These are phyloP conservation scores for Rhizophora mangle DNA, from an alignment of 345 rosid species.

Conservation along the genomic window DNA sequence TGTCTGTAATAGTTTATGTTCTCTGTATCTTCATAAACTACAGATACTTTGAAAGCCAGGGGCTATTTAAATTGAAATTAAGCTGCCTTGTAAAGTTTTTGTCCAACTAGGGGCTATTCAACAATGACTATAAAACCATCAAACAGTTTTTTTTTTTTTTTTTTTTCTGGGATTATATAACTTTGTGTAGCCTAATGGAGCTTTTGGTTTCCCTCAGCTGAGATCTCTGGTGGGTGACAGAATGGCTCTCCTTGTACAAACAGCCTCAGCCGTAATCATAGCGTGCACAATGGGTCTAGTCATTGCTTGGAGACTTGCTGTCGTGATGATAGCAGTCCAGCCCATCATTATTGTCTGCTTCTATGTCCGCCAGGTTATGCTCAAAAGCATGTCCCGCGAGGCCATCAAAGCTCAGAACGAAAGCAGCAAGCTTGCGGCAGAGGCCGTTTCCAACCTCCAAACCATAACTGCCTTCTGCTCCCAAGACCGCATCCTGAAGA, in stretches of 20 bases:
- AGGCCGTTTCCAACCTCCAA: conserved; percentile 38
- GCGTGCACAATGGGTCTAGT: conserved; percentile 47
- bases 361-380: conserved; percentile 17
- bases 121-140: too few species aligned
- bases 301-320: conserved; percentile 46
- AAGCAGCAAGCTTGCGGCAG: conserved; percentile 27
- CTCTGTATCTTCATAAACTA: too few species aligned
- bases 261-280: conserved; percentile 34
- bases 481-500: conserved; percentile 32
- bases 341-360: conserved; percentile 36
- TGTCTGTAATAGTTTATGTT: too few species aligned
- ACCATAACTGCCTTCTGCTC: conserved; percentile 43
- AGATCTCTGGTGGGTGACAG: conserved; percentile 27
- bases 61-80: too few species aligned
- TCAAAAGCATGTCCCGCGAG: conserved; percentile 24
- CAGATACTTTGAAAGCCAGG: too few species aligned
- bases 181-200: not conserved
- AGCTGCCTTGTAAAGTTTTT: too few species aligned
- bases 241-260: conserved; percentile 37
- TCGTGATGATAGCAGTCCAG: conserved; percentile 50
- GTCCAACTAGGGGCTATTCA: too few species aligned
- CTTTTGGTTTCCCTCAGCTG: conserved; percentile 12
- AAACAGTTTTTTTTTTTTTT: too few species aligned
- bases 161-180: not conserved
- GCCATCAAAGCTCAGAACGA: conserved; percentile 29